Conservation (phyloP, 805 yeast species). For the Lachancea cidri region DNA sequence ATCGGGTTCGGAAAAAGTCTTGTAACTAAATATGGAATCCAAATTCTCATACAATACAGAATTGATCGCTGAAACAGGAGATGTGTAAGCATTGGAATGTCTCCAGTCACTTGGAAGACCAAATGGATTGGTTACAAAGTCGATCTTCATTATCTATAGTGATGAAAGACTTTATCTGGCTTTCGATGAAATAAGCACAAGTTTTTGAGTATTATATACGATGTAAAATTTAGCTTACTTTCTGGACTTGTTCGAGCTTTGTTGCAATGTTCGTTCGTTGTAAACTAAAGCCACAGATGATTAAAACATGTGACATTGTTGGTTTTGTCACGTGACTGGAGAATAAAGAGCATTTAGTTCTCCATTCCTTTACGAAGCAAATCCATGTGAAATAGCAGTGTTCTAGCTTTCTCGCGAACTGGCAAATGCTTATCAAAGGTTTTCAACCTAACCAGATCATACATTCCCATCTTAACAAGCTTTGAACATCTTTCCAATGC, state of each 20-base stretch:
- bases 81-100: conserved; percentile 44
- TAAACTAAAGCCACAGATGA: not conserved
- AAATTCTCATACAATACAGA: conserved; percentile 49
- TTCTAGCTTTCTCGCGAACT: conserved; percentile 31
- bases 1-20: conserved; percentile 57
- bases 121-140: conserved; percentile 45
- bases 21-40: conserved; percentile 62
- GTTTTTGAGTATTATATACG: no score
- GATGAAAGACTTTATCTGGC: no score
- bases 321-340: not conserved
- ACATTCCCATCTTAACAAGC: conserved; percentile 25
- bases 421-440: conserved; percentile 23
- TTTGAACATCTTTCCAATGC: conserved; percentile 28
- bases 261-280: not conserved
- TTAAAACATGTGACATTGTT: not conserved
- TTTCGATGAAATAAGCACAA: no score
- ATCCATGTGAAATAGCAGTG: conserved; percentile 30
- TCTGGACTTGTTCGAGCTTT: no score
- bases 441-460: conserved; percentile 26
- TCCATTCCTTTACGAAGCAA: conserved; percentile 16
- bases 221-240: no score
- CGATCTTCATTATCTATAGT: conserved; percentile 15
- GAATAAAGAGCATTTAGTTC: no score
- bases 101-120: conserved; percentile 57
- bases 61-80: conserved; percentile 49